phyloP scores from a whole-genome alignment of 768 basidiomycete genomes.

The Lyophyllum decastes region DNA sequence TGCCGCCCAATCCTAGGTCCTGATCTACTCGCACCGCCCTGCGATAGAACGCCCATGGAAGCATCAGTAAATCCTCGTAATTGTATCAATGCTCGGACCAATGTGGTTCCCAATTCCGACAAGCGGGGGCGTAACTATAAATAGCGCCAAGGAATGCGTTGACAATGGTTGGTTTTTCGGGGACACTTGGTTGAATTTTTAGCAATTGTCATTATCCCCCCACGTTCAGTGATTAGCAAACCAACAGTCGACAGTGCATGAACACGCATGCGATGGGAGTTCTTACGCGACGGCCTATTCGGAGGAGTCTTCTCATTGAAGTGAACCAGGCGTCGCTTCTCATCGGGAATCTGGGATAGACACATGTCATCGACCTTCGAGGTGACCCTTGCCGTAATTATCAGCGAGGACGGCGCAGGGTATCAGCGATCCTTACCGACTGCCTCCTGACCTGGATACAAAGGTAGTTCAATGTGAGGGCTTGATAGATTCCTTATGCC shows the following conservation, averaged over 20 bases:
- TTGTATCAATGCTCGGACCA: neutral
- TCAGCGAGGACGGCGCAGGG: neutral
- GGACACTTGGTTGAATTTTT: neutral
- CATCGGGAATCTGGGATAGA: constrained; percentile 5
- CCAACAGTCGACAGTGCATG: neutral
- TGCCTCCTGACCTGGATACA: neutral
- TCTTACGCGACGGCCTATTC: neutral
- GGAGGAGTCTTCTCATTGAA: neutral
- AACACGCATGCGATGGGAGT: neutral
- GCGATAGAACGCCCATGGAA: neutral
- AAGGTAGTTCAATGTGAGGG: neutral
- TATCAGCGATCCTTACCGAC: neutral
- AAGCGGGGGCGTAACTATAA: neutral
- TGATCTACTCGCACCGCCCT: neutral
- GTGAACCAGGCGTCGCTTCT: neutral
- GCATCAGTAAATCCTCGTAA: neutral
- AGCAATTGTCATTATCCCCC: neutral
- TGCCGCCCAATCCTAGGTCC: neutral
- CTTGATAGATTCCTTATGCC: neutral
- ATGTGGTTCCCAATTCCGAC: neutral
- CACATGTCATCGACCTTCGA: neutral
- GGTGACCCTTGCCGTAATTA: constrained; percentile 2
- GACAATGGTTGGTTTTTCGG: neutral
- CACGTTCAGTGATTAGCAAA: neutral
- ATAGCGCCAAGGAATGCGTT: neutral